phyloP scores from a whole-genome alignment of 2,329 filamentous ascomycete genomes.

The Mycosphaerelloides madeirae region DNA sequence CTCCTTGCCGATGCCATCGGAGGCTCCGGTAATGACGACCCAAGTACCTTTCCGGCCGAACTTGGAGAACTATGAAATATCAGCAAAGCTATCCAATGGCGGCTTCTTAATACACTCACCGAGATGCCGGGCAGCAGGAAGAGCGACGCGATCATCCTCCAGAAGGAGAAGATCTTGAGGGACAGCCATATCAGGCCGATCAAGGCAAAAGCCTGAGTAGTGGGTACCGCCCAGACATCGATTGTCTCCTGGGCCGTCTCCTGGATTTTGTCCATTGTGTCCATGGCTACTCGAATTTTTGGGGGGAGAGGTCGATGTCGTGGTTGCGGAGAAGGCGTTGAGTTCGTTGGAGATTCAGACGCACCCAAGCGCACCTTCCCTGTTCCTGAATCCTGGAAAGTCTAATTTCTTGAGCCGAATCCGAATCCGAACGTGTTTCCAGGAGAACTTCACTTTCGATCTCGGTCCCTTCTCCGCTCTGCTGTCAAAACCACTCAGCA shows the following conservation, averaged over 20 bases:
- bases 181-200: conserved; percentile 37
- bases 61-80: conserved; percentile 63
- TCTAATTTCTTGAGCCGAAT: no score
- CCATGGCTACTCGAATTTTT: not conserved
- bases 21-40: conserved; percentile 92
- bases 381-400: no score
- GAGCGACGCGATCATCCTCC: conserved; percentile 44
- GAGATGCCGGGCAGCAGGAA: conserved; percentile 47
- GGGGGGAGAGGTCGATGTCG: not conserved
- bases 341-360: not conserved
- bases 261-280: conserved; percentile 16
- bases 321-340: not conserved
- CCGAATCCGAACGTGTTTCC: no score
- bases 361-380: not conserved
- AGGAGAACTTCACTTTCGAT: no score
- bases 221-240: conserved; percentile 29
- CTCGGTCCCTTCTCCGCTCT: no score
- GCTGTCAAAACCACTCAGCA: no score
- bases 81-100: not conserved
- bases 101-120: conserved; percentile 29
- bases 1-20: conserved; percentile 95
- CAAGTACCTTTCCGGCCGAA: conserved; percentile 90
- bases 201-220: conserved; percentile 32
- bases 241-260: conserved; percentile 12
- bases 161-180: conserved; percentile 42